phyloP scores from a whole-genome alignment of 257 asterid genomes.

The Gentiana dahurica region DNA sequence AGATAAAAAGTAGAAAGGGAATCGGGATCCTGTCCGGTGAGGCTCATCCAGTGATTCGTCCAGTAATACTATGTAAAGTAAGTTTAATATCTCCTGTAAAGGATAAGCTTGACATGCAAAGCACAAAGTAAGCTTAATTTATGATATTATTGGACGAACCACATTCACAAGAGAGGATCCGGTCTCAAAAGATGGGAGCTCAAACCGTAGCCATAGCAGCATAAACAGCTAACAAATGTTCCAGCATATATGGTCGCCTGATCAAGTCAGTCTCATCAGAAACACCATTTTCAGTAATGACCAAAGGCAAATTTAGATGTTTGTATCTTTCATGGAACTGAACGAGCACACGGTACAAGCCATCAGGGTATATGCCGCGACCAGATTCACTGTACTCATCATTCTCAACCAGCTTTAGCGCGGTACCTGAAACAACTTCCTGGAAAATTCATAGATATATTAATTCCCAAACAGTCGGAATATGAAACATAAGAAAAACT shows the following conservation, averaged over 20 bases:
- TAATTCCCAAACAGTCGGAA: background rate
- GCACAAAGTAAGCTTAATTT: too few relatives aligned
- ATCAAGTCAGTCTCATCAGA: slow-evolving; percentile 83
- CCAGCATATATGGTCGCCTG: slow-evolving; percentile 79
- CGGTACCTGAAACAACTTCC: slow-evolving; percentile 81
- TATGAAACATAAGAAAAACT: too few relatives aligned
- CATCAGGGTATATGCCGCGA: slow-evolving; percentile 96
- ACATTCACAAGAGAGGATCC: background rate
- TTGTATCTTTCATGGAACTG: slow-evolving; percentile 84
- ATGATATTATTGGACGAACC: too few relatives aligned
- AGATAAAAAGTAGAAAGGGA: background rate
- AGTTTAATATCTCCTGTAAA: too few relatives aligned
- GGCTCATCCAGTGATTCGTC: too few relatives aligned
- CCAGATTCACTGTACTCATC: slow-evolving; percentile 99
- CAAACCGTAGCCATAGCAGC: slow-evolving; percentile 75
- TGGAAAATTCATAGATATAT: slow-evolving; percentile 25
- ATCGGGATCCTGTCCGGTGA: too few relatives aligned
- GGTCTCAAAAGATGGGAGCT: slow-evolving; percentile 10
- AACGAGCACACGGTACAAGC: slow-evolving; percentile 66
- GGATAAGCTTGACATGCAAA: too few relatives aligned
- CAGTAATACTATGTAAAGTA: too few relatives aligned
- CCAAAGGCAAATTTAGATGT: slow-evolving; percentile 56
- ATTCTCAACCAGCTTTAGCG: slow-evolving; percentile 69
- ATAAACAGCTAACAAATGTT: slow-evolving; percentile 72
- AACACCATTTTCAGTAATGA: slow-evolving; percentile 81